A percentile compares a stretch with the other conserved stretches of the same genome.
phyloP scores from a whole-genome alignment of 169 alveolate genomes.

The Plasmodium berghei region DNA sequence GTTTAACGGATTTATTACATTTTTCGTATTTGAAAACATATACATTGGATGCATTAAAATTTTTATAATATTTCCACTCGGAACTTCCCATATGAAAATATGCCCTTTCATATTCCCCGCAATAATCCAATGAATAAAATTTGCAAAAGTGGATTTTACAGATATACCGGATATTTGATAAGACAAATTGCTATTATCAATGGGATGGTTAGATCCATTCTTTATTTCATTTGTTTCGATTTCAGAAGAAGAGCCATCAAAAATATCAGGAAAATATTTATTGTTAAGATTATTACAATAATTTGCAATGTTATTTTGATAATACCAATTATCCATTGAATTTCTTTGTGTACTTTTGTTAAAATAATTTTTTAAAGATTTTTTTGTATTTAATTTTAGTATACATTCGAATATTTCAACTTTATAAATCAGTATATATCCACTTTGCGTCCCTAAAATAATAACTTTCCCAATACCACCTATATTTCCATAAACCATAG shows the following conservation, averaged over 20 bases:
- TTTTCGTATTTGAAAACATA: slow-evolving; percentile 27
- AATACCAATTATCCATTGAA: slow-evolving; percentile 7
- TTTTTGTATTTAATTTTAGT: slow-evolving; percentile 80
- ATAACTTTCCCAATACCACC: slow-evolving; percentile 84
- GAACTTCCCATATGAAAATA: slow-evolving; percentile 77
- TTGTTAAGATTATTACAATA: background rate
- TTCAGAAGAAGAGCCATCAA: background rate
- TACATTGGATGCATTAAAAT: slow-evolving; percentile 36
- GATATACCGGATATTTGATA: slow-evolving; percentile 74
- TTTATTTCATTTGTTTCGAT: background rate
- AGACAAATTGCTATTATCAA: slow-evolving; percentile 23
- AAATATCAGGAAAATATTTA: background rate
- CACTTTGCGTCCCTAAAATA: slow-evolving; percentile 84
- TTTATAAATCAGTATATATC: slow-evolving; percentile 79
- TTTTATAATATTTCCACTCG: slow-evolving; percentile 71
- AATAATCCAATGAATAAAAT: slow-evolving; percentile 74
- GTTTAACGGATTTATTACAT: background rate
- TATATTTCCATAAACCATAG: slow-evolving; percentile 81
- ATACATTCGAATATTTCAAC: slow-evolving; percentile 80
- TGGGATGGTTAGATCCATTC: background rate
- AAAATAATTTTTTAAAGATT: slow-evolving; percentile 34
- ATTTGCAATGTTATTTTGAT: slow-evolving; percentile 9
- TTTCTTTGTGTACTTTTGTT: slow-evolving; percentile 1
- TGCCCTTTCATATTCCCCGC: slow-evolving; percentile 76
- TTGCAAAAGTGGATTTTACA: slow-evolving; percentile 75